phyloP scores from a whole-genome alignment of 805 yeast species.

The Metschnikowia kofuensis region DNA sequence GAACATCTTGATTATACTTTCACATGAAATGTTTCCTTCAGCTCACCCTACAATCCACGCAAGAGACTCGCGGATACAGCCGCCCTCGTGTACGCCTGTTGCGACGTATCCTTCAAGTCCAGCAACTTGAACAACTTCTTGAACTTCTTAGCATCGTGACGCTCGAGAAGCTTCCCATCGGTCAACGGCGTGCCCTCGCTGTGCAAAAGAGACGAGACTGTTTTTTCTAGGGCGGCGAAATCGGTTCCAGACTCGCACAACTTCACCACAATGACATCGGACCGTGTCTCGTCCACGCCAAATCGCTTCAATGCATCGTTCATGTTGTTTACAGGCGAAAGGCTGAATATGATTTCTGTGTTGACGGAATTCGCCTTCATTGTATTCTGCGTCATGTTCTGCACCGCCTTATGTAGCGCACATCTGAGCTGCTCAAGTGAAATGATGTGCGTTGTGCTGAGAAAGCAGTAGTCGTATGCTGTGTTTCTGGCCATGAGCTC shows the following conservation, averaged over 20 bases:
- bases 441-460: constrained; percentile 56
- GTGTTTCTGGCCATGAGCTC: constrained; percentile 44
- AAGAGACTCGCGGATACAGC: constrained; percentile 17
- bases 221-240: constrained; percentile 22
- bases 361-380: constrained; percentile 65
- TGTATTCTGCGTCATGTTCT: constrained; percentile 45
- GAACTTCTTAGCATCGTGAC: constrained; percentile 28
- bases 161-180: constrained; percentile 22
- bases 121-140: constrained; percentile 37
- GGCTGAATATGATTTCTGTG: constrained; percentile 66
- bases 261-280: constrained; percentile 50
- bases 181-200: constrained; percentile 14
- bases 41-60: constrained; percentile 11
- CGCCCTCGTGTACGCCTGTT: constrained; percentile 11
- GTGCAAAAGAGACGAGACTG: constrained; percentile 23
- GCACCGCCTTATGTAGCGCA: constrained; percentile 58
- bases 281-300: constrained; percentile 57
- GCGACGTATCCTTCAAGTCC: constrained; percentile 17
- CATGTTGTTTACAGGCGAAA: constrained; percentile 70
- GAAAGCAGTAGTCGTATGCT: constrained; percentile 59
- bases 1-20: neutral
- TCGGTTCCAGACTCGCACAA: constrained; percentile 27
- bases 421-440: constrained; percentile 61
- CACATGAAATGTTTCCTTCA: neutral
- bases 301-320: constrained; percentile 68